phyloP scores from a whole-genome alignment of 495 filamentous ascomycete genomes.

The Xylaria scruposa region DNA sequence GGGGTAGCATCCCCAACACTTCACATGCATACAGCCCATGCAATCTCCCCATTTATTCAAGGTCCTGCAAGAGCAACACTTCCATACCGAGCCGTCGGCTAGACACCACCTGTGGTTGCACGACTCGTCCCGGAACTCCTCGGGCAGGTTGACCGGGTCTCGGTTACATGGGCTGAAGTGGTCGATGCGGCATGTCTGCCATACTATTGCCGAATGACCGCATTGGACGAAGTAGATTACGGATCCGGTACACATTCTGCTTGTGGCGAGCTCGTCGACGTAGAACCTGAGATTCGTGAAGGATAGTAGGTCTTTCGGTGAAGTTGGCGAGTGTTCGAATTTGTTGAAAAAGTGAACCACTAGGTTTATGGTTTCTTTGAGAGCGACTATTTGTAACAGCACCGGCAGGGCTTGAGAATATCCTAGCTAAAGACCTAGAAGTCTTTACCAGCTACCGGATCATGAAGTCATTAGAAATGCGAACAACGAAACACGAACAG shows the following conservation, averaged over 20 bases:
- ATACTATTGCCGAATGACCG: background rate
- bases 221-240: background rate
- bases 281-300: no score
- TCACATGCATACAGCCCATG: background rate
- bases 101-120: slow-evolving; percentile 1
- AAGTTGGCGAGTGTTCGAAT: no score
- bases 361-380: background rate
- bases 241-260: background rate
- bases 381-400: background rate
- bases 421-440: background rate
- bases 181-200: background rate
- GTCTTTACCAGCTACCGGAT: background rate
- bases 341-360: background rate
- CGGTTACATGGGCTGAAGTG: background rate
- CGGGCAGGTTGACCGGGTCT: background rate
- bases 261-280: background rate
- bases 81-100: background rate
- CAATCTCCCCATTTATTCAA: background rate
- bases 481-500: background rate
- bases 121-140: slow-evolving; percentile 4
- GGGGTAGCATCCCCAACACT: background rate
- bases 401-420: background rate
- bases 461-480: background rate
- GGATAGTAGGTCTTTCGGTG: no score
- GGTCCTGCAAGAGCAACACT: background rate